Base-by-base conservation (phyloP, 2,329 filamentous ascomycete genomes). In the Ciborinia camelliae region DNA sequence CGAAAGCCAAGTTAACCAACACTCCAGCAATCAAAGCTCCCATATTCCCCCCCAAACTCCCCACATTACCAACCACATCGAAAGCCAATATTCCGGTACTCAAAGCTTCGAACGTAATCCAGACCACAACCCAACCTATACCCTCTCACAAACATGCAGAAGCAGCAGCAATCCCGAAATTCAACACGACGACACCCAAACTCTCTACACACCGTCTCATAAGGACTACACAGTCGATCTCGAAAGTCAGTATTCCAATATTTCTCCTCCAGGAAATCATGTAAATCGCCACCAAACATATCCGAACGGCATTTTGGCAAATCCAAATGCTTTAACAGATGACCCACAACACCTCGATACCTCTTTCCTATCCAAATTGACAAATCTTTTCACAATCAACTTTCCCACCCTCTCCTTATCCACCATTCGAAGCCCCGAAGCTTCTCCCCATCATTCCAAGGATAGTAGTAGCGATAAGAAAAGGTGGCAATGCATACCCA, bases 221-320 rank as follows among this genome's bases (percentile, higher is more conserved):
- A 4, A 7, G 0, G 2, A 30, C 1, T n/a, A 43, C 9, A 30
- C 9, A 14, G 4, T 14, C 5, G 37, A 43, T 4, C n/a, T 55
- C 7, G 53, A 55, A 30, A 43, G 23, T 1, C 26, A 43, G 23
- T 9, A 12, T 30, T 20, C n/a, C n/a, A n/a, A n/a, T n/a, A n/a
- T n/a, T n/a, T n/a, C n/a, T n/a, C n/a, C n/a, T n/a, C n/a, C 37
- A 9, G n/a, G 23, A n/a, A n/a, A 8, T 23, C 18, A 45, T 10
- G 9, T 9, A 4, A 43, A 4, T 1, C 9, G 1, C 23, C 3
- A 15, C 1, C 43, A 7, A 7, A 23, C 1, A 3, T n/a, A 23
- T 23, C 20, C 20, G 43, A 47, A n/a, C n/a, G n/a, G n/a, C n/a
- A n/a, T n/a, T n/a, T n/a, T n/a, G n/a, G n/a, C n/a, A n/a, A n/a